Conservation (phyloP, 176 grass and related monocot genomes). For the Aegilops sharonensis region DNA sequence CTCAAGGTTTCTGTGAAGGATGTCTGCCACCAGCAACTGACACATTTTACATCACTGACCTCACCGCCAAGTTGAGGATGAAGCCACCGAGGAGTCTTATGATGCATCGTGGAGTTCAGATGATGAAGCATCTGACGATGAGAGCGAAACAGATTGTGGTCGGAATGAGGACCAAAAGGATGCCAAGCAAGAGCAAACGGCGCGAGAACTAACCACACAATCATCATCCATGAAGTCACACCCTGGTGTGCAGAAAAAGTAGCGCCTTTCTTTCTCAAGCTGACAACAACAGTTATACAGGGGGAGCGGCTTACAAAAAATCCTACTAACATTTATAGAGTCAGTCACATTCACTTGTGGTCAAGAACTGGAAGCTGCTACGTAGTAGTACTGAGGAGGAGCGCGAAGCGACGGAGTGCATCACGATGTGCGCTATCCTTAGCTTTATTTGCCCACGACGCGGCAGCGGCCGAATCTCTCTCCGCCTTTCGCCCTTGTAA, state of each 20-base stretch:
- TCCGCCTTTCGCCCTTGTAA: constrained; percentile 34
- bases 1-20: too few relatives aligned
- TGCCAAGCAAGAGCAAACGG: not conserved
- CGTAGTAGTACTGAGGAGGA: constrained; percentile 31
- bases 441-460: constrained; percentile 50
- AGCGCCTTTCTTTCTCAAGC: constrained; percentile 4
- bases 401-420: constrained; percentile 29
- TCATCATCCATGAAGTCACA: too few relatives aligned
- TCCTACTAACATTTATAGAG: constrained; percentile 10
- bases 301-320: not conserved
- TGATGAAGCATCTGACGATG: too few relatives aligned
- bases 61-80: not conserved
- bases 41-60: too few relatives aligned
- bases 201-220: too few relatives aligned
- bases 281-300: constrained; percentile 22
- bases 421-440: constrained; percentile 47
- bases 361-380: constrained; percentile 34
- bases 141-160: too few relatives aligned
- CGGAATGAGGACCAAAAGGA: not conserved
- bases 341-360: constrained; percentile 29
- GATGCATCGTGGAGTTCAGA: too few relatives aligned
- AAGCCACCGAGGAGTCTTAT: constrained; percentile 30
- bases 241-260: not conserved
- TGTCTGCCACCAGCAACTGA: too few relatives aligned
- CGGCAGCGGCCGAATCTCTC: constrained; percentile 20